Evolutionary conservation across 139 green algal species (phyloP).

Genomic region (Chlorella sorokiniana): DNA sequence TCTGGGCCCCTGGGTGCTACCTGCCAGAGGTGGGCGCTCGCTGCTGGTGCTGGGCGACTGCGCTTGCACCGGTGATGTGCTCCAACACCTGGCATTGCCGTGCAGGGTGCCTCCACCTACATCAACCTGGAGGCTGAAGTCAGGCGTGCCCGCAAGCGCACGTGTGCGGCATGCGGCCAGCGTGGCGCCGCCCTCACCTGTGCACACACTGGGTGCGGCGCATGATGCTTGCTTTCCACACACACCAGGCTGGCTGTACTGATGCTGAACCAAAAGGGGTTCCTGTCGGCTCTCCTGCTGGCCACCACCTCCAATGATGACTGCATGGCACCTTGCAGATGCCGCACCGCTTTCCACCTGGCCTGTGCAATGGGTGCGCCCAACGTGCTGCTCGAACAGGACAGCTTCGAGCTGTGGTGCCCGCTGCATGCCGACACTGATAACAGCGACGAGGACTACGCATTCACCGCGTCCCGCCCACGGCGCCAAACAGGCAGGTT

Average conservation of each 20-base stretch:
- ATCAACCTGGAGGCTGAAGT: conserved; percentile 40
- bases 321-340: not conserved
- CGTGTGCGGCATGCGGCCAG: conserved; percentile 25
- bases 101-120: conserved; percentile 31
- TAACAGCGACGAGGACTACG: conserved; percentile 26
- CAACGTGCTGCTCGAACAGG: conserved; percentile 28
- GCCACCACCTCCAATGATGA: too few relatives aligned
- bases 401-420: conserved; percentile 37
- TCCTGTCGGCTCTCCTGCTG: too few relatives aligned
- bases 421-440: conserved; percentile 26
- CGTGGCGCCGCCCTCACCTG: conserved; percentile 26
- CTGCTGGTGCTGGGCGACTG: not conserved
- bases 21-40: conserved; percentile 26
- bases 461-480: not conserved
- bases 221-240: too few relatives aligned
- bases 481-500: conserved; percentile 13
- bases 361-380: conserved; percentile 20
- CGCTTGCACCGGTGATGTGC: not conserved
- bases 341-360: conserved; percentile 33
- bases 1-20: conserved; percentile 35
- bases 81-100: not conserved
- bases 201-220: conserved; percentile 21
- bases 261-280: too few relatives aligned
- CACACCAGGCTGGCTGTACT: too few relatives aligned
- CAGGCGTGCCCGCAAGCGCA: not conserved